phyloP scores from a whole-genome alignment of 768 basidiomycete species.

The Sarcodon aspratus region DNA sequence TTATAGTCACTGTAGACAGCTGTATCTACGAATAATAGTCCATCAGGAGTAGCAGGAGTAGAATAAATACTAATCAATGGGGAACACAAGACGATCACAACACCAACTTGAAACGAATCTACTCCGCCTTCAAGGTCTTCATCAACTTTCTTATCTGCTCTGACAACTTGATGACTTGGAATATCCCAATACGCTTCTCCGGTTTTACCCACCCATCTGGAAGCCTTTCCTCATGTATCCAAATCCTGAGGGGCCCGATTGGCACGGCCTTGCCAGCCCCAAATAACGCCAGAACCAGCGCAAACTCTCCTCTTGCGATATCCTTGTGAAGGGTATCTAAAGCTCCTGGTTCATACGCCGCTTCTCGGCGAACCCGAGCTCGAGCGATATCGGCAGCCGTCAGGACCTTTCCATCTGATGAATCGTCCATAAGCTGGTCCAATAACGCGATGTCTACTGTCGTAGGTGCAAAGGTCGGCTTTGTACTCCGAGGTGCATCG shows the following conservation, averaged over 20 bases:
- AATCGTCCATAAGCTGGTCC: slow-evolving; percentile 14
- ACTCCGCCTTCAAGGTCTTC: too few relatives aligned
- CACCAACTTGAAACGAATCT: too few relatives aligned
- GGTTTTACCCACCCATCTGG: slow-evolving; percentile 24
- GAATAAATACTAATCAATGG: too few relatives aligned
- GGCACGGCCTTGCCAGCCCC: slow-evolving; percentile 24
- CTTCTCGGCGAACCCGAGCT: slow-evolving; percentile 42
- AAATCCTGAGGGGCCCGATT: slow-evolving; percentile 32
- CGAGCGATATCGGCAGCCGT: slow-evolving; percentile 29
- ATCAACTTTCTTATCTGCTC: too few relatives aligned
- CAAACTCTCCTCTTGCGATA: slow-evolving; percentile 61
- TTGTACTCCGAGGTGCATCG: slow-evolving; percentile 4
- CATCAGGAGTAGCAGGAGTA: too few relatives aligned
- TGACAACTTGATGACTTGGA: too few relatives aligned
- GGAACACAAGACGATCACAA: too few relatives aligned
- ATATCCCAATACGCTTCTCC: too few relatives aligned
- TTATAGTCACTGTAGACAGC: too few relatives aligned
- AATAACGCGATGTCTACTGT: slow-evolving; percentile 24
- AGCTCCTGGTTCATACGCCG: slow-evolving; percentile 17
- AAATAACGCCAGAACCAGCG: slow-evolving; percentile 31
- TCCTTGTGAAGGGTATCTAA: slow-evolving; percentile 39
- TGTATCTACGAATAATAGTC: too few relatives aligned
- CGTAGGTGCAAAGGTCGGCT: slow-evolving; percentile 26
- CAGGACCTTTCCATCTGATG: neutral
- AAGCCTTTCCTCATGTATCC: slow-evolving; percentile 41